Base-by-base conservation (phyloP, 768 basidiomycete genomes). In the Trametes villosa region DNA sequence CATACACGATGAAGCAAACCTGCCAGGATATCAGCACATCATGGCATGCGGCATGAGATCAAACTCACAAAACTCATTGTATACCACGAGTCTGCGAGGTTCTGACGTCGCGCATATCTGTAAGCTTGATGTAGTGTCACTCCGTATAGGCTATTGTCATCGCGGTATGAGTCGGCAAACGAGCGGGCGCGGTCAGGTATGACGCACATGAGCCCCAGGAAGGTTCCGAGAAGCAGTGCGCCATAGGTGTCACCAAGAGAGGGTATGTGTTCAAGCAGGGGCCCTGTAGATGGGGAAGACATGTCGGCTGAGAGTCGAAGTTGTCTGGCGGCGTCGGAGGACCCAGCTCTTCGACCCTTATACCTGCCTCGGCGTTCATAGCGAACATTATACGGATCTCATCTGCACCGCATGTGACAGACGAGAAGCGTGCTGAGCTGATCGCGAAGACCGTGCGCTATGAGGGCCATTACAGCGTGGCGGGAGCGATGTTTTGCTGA, bases 221-320 rank as follows among this genome's bases (percentile, higher is more conserved):
- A 41, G 1, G 47, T 42, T 9, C 57, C 57, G 6, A 58, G 20
- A 1, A 58, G n/a, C 7, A 50, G 9, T 2, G 48, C 57, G 2
- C 57, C 57, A 24, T 50, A 58, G 8, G 57, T 58, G 30, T 44
- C 51, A 40, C 33, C 31, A 11, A 58, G 20, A 1, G 55, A 36
- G 2, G 55, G 55, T 5, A 56, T 38, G 15, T 47, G 40, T n/a
- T n/a, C n/a, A n/a, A n/a, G n/a, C n/a, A n/a, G n/a, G n/a, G n/a
- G n/a, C n/a, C n/a, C n/a, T n/a, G n/a, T n/a, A n/a, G n/a, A n/a
- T n/a, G n/a, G n/a, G n/a, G n/a, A n/a, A n/a, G n/a, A n/a, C n/a
- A n/a, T n/a, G n/a, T n/a, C n/a, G n/a, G n/a, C n/a, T n/a, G n/a
- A n/a, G n/a, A n/a, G n/a, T n/a, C n/a, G n/a, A n/a, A n/a, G n/a